These are phyloP conservation scores for Leccinum subtestaceum DNA, from an alignment of 768 basidiomycete genomes.

Conservation along the genomic window DNA sequence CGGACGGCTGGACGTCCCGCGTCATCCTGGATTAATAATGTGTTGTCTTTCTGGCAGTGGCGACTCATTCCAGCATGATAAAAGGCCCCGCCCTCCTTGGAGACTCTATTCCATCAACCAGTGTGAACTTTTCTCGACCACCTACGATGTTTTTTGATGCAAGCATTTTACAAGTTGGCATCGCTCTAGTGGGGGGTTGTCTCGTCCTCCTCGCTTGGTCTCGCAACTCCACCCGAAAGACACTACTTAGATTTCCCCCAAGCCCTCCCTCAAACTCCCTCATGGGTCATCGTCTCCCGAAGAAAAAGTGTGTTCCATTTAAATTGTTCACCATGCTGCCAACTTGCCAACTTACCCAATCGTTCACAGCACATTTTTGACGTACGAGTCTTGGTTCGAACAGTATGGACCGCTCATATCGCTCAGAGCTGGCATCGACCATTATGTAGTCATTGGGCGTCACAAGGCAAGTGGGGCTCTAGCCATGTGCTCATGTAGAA, in stretches of 20 bases:
- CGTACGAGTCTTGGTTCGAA: constrained; percentile 51
- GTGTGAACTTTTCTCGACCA: not conserved
- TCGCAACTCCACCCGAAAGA: not conserved
- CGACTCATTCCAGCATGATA: not conserved
- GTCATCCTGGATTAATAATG: not conserved
- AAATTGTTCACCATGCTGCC: not conserved
- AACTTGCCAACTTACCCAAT: not conserved
- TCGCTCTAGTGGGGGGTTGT: not conserved
- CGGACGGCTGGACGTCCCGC: not conserved
- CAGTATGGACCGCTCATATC: constrained; percentile 57
- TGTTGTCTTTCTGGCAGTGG: not conserved
- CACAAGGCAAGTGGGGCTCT: constrained; percentile 9
- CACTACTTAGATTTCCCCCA: constrained; percentile 1
- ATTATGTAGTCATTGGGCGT: constrained; percentile 21
- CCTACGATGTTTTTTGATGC: not conserved
- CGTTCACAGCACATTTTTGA: constrained; percentile 6
- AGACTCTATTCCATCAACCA: not conserved
- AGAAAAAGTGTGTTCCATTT: constrained; percentile 5
- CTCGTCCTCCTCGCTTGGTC: constrained; percentile 6
- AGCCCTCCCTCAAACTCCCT: constrained; percentile 6
- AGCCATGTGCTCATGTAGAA: not conserved
- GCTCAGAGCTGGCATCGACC: constrained; percentile 41
- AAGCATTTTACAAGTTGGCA: not conserved
- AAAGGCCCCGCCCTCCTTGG: not conserved
- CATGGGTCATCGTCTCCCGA: constrained; percentile 1